Evolutionary conservation across 169 alveolate species (phyloP).

Genomic region (Plasmodium coatneyi): DNA sequence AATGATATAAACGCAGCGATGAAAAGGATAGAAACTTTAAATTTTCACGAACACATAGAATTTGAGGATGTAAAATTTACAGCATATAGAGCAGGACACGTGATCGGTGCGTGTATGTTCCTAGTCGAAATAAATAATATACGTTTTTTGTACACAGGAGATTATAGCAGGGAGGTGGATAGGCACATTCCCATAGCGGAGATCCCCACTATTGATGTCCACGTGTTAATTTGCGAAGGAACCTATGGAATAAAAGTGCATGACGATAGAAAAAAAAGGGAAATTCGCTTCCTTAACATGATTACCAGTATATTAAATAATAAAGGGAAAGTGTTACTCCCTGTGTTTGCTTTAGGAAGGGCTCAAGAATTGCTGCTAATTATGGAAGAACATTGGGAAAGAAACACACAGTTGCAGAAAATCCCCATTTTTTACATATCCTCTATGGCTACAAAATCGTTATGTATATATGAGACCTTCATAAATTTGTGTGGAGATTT

Average conservation of each 20-base stretch:
- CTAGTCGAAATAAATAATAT: slow-evolving; percentile 97
- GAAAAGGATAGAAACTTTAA: slow-evolving; percentile 91
- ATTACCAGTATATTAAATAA: slow-evolving; percentile 84
- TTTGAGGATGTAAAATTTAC: slow-evolving; percentile 93
- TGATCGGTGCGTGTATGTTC: slow-evolving; percentile 99
- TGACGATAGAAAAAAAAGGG: slow-evolving; percentile 96
- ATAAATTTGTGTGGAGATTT: slow-evolving; percentile 96
- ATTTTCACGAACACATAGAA: slow-evolving; percentile 94
- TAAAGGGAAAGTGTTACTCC: slow-evolving; percentile 96
- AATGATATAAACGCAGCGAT: slow-evolving; percentile 93
- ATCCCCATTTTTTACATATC: slow-evolving; percentile 96
- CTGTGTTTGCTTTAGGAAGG: slow-evolving; percentile 96
- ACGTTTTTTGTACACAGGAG: slow-evolving; percentile 98
- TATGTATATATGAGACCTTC: slow-evolving; percentile 95
- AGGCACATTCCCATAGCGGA: slow-evolving; percentile 97
- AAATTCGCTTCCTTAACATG: slow-evolving; percentile 90
- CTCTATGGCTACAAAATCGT: slow-evolving; percentile 95
- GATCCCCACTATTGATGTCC: slow-evolving; percentile 94
- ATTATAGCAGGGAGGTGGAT: slow-evolving; percentile 96
- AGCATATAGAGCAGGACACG: slow-evolving; percentile 99
- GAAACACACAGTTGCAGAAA: slow-evolving; percentile 90
- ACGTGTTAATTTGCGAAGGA: slow-evolving; percentile 97
- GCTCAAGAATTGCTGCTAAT: slow-evolving; percentile 96
- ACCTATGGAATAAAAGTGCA: slow-evolving; percentile 98
- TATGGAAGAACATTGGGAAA: slow-evolving; percentile 97